Evolutionary conservation across 768 basidiomycete genomes (phyloP), one percentile per base, ranked within the genome.

Genomic region (Podaxis sp.): DNA sequence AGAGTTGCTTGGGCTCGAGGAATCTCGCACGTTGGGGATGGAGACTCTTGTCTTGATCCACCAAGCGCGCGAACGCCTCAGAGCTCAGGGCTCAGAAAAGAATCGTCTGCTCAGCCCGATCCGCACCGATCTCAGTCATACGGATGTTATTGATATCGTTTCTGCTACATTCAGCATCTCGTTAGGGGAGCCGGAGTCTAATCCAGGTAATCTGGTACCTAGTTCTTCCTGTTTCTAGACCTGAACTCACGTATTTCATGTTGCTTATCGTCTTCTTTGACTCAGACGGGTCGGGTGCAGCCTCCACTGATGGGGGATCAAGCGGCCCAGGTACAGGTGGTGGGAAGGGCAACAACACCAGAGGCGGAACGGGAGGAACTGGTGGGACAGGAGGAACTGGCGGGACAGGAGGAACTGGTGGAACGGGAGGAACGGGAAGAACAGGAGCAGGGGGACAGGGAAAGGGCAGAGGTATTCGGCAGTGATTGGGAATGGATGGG

Each of bases 41-140:
- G 81, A 86, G 38, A 85, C 84, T 0, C 74, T 82, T 0, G 68
- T 88, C 1, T 75, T 69, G 44, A 72, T 90, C n/a, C 82, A 82
- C 0, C 68, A 72, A 2, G 83, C 82, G 2, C 77, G 87, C 1
- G 88, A 89, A 61, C 72, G 70, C 53, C 76, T 76, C 37, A 70
- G 78, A 7, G 72, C 79, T n/a, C 59, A 25, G n/a, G 4, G 36
- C 21, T 35, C n/a, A 16, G 36, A 36, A 14, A 42, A 40, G 5
- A 18, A 48, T 35, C 32, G 18, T 5, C 9, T 50, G 1, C 28
- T 50, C 11, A 57, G 56, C 27, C 56, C 56, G 6, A 50, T 57
- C 14, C 46, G 56, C 11, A 57, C 32, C 2, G 56, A 57, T 21
- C 32, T 57, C 13, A 50, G 50, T 2, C 46, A 13, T 21, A 48